Evolutionary conservation across 306 rosid genomes (phyloP).

Genomic region (Sesbania bispinosa): DNA sequence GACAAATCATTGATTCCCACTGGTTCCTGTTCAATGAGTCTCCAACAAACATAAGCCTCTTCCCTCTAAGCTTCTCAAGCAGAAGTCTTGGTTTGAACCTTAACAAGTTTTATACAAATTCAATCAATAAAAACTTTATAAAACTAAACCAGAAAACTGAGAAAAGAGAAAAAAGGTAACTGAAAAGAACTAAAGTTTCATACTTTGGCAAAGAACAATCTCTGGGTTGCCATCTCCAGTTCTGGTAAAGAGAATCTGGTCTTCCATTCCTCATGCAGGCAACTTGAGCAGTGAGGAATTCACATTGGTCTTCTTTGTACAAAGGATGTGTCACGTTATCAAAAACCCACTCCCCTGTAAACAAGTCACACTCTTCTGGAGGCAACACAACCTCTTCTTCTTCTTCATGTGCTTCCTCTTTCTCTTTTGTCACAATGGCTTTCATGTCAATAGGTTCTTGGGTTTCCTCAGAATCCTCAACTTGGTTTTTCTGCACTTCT

Average conservation of each 20-base stretch:
- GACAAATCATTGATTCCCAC: slow-evolving; percentile 98
- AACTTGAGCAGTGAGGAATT: slow-evolving; percentile 77
- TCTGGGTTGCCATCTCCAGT: slow-evolving; percentile 97
- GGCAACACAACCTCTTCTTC: slow-evolving; percentile 63
- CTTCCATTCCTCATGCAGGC: slow-evolving; percentile 94
- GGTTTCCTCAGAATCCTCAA: slow-evolving; percentile 38
- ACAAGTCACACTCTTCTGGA: slow-evolving; percentile 85
- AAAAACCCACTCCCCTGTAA: slow-evolving; percentile 75
- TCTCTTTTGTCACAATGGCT: neutral
- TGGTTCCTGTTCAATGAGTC: slow-evolving; percentile 94
- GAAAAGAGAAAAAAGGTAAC: neutral
- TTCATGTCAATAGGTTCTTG: slow-evolving; percentile 41
- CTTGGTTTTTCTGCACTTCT: slow-evolving; percentile 23
- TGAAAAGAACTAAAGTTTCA: neutral
- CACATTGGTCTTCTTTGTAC: slow-evolving; percentile 88
- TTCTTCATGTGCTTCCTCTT: slow-evolving; percentile 33
- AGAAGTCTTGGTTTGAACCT: slow-evolving; percentile 84
- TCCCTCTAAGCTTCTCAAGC: slow-evolving; percentile 85
- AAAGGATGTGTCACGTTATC: slow-evolving; percentile 74
- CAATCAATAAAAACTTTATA: neutral
- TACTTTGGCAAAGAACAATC: slow-evolving; percentile 90
- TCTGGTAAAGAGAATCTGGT: slow-evolving; percentile 70
- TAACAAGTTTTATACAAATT: neutral
- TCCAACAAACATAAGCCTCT: slow-evolving; percentile 98
- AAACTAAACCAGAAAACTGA: neutral